A percentile compares a stretch with the other conserved stretches of the same genome.
Evolutionary conservation across 495 filamentous ascomycete genomes (phyloP).

Genomic region (Neurospora terricola): DNA sequence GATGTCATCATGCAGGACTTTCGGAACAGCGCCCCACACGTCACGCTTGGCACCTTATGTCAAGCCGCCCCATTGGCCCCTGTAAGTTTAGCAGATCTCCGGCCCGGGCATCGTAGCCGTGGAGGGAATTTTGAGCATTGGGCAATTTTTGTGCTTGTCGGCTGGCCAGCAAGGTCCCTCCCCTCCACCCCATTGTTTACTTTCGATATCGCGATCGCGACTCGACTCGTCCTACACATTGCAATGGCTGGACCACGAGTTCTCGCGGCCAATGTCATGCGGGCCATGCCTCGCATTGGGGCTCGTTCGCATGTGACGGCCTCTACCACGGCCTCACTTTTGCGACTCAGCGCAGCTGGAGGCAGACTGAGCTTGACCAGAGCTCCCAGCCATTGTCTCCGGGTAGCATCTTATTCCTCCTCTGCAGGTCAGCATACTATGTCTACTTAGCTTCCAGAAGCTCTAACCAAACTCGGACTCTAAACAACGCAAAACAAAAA

Average conservation of each 20-base stretch:
- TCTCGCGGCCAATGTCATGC: conserved; percentile 3
- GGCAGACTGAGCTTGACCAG: conserved; percentile 1
- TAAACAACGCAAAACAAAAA: not conserved
- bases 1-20: conserved; percentile 19
- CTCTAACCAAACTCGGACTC: not conserved
- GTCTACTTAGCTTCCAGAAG: conserved; percentile 1
- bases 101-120: not conserved
- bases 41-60: not conserved
- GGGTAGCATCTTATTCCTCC: conserved; percentile 11
- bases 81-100: not conserved
- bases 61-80: not conserved
- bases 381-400: conserved; percentile 1
- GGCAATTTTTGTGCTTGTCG: not conserved
- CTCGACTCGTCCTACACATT: not conserved
- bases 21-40: not conserved
- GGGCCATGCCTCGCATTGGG: not conserved
- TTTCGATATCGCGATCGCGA: not conserved
- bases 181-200: not conserved
- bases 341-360: not conserved
- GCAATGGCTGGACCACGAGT: conserved; percentile 12
- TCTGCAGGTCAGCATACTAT: not conserved
- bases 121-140: not conserved
- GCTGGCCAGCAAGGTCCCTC: not conserved
- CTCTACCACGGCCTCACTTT: not conserved
- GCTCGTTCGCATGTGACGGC: not conserved